Percentiles rank a stretch among this genome's conserved stretches.
phyloP scores from a whole-genome alignment of 352 stramenopile genomes.

The Blastocystis sp. region DNA sequence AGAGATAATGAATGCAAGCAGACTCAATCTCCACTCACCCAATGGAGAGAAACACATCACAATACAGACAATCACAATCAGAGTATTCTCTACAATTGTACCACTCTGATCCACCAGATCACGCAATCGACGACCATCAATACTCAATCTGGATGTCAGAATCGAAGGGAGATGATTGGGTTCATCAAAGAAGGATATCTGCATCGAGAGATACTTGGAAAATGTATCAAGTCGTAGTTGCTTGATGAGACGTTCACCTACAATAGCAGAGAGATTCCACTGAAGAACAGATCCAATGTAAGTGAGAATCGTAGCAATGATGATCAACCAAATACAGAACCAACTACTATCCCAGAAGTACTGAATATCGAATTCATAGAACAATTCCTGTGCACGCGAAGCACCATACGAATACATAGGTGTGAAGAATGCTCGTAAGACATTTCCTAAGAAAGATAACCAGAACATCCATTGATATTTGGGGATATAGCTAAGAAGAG shows the following conservation, averaged over 20 bases:
- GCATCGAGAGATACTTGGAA: neutral
- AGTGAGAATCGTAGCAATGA: neutral
- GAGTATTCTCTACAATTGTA: neutral
- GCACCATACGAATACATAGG: neutral
- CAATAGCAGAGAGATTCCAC: neutral
- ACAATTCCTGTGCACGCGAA: neutral
- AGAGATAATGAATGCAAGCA: conserved; percentile 8
- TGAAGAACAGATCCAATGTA: neutral
- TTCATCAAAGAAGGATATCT: conserved; percentile 27
- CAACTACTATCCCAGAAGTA: neutral
- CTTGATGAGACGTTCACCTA: neutral
- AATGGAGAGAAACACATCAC: neutral
- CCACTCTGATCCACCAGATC: neutral
- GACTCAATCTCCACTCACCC: neutral
- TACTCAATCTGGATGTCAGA: neutral
- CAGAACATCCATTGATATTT: neutral
- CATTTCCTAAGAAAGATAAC: neutral
- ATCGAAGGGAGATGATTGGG: neutral
- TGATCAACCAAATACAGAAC: neutral
- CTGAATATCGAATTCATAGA: neutral
- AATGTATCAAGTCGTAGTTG: neutral
- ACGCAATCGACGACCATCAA: conserved; percentile 27
- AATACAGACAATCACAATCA: neutral
- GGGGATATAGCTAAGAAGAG: too few relatives aligned
- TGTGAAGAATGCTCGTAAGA: neutral